Percentiles rank a stretch among this genome's conserved stretches.
phyloP scores from a whole-genome alignment of 1,139 yeast species.

The Suhomyces panamericanus region DNA sequence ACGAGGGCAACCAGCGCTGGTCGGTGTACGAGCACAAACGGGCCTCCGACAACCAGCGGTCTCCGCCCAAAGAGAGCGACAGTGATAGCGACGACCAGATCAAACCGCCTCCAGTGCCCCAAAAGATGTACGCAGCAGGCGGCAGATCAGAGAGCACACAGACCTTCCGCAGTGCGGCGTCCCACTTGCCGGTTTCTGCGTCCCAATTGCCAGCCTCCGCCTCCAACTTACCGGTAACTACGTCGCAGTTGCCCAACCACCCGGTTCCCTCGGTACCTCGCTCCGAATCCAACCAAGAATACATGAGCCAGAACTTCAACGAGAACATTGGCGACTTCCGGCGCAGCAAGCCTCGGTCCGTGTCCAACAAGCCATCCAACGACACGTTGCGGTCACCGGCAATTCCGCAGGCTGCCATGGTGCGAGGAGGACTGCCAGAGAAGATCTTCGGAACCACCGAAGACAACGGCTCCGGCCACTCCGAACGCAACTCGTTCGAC shows the following conservation, averaged over 20 bases:
- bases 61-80: slow-evolving; percentile 8
- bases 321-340: slow-evolving; percentile 19
- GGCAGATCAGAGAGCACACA: slow-evolving; percentile 9
- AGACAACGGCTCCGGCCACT: neutral
- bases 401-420: slow-evolving; percentile 7
- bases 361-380: slow-evolving; percentile 10
- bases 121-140: neutral
- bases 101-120: neutral
- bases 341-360: slow-evolving; percentile 15
- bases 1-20: slow-evolving; percentile 30
- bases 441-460: slow-evolving; percentile 4
- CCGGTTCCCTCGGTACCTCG: slow-evolving; percentile 7
- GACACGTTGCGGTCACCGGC: slow-evolving; percentile 8
- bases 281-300: slow-evolving; percentile 10
- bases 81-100: slow-evolving; percentile 5
- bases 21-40: slow-evolving; percentile 27
- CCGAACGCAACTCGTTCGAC: slow-evolving; percentile 8
- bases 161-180: slow-evolving; percentile 10
- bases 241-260: slow-evolving; percentile 2
- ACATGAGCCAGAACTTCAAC: slow-evolving; percentile 14
- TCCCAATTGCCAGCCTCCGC: slow-evolving; percentile 1
- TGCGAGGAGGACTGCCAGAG: neutral
- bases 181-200: slow-evolving; percentile 6
- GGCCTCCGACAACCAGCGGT: slow-evolving; percentile 9
- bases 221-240: slow-evolving; percentile 7